phyloP scores from a whole-genome alignment of 257 asterid genomes.

The Solanum stenotomum region DNA sequence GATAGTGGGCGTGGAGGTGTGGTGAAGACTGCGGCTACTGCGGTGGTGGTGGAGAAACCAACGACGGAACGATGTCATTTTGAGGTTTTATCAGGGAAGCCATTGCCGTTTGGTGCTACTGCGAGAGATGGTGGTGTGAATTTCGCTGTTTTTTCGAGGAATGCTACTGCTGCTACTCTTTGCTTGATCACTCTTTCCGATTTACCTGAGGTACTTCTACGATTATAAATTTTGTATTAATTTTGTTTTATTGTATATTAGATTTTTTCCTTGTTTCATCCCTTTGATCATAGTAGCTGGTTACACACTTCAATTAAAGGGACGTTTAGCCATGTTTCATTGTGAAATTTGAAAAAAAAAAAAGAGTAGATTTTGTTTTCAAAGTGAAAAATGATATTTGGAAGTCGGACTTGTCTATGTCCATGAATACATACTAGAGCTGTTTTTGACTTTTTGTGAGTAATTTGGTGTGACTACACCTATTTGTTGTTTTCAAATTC shows the following conservation, averaged over 20 bases:
- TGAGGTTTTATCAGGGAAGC: conserved; percentile 58
- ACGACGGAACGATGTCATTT: conserved; percentile 27
- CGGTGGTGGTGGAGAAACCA: conserved; percentile 63
- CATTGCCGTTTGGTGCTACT: conserved; percentile 94
- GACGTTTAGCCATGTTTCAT: not conserved
- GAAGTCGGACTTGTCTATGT: not conserved
- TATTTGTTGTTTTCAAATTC: not conserved
- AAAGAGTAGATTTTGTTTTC: not conserved
- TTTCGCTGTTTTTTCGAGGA: conserved; percentile 55
- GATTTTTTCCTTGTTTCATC: not conserved
- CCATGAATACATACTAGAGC: not conserved
- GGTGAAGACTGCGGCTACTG: conserved; percentile 48
- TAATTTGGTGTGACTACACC: not conserved
- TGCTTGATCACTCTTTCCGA: conserved; percentile 65
- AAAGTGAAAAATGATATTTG: not conserved
- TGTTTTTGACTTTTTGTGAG: not conserved
- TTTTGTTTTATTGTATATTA: not conserved
- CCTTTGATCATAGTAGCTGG: not conserved
- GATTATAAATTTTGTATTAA: not conserved
- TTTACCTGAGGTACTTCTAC: conserved; percentile 42
- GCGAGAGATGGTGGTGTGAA: conserved; percentile 74
- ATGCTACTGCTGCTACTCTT: conserved; percentile 64
- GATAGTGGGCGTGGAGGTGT: conserved; percentile 31
- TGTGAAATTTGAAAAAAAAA: not conserved
- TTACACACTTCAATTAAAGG: not conserved